Percentiles rank a stretch among this genome's conserved stretches.
phyloP scores from a whole-genome alignment of 805 yeast genomes.

The Wickerhamomyces canadensis region DNA sequence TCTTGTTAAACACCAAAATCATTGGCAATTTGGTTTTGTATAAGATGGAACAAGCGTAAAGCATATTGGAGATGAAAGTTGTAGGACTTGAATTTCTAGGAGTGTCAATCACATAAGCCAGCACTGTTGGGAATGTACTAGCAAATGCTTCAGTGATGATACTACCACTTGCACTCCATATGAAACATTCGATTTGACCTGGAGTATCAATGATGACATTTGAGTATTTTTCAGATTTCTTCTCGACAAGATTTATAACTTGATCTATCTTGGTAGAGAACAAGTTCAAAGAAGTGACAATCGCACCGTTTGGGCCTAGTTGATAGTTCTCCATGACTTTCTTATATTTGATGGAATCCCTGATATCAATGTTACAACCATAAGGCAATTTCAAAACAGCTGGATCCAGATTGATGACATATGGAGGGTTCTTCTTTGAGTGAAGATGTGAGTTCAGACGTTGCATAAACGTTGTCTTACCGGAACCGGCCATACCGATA shows the following conservation, averaged over 20 bases:
- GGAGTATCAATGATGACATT: slow-evolving; percentile 94
- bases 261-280: slow-evolving; percentile 96
- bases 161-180: slow-evolving; percentile 97
- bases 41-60: slow-evolving; percentile 93
- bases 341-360: slow-evolving; percentile 93
- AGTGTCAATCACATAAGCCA: slow-evolving; percentile 94
- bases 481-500: slow-evolving; percentile 41
- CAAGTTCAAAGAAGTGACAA: slow-evolving; percentile 87
- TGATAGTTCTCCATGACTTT: slow-evolving; percentile 96
- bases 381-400: slow-evolving; percentile 93
- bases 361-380: slow-evolving; percentile 89
- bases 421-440: slow-evolving; percentile 66
- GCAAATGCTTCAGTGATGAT: slow-evolving; percentile 97
- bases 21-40: slow-evolving; percentile 95
- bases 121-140: slow-evolving; percentile 88
- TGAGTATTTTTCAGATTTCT: slow-evolving; percentile 48
- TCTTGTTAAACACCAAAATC: slow-evolving; percentile 94
- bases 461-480: slow-evolving; percentile 98
- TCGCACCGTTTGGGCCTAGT: slow-evolving; percentile 97
- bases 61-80: slow-evolving; percentile 96
- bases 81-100: slow-evolving; percentile 93
- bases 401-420: slow-evolving; percentile 92
- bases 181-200: slow-evolving; percentile 97
- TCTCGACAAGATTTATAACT: slow-evolving; percentile 80
- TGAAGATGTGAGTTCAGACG: slow-evolving; percentile 87